Base-by-base conservation (phyloP, 768 basidiomycete species). In the Boletus pseudo-olivaceus region DNA sequence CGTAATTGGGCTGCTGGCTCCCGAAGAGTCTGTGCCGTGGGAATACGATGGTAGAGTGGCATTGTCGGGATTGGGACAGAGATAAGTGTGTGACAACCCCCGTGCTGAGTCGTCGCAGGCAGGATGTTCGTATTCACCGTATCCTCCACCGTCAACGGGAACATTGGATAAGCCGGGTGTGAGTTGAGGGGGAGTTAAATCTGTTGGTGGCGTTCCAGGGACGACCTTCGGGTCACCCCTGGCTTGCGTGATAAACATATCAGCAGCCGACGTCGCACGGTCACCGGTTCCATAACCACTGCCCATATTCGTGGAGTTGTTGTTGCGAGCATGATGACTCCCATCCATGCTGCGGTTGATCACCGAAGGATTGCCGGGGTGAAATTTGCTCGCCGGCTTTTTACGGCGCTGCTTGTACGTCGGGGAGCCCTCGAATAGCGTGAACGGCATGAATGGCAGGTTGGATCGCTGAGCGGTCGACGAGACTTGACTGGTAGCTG, bases 341-440 rank as follows among this genome's bases (percentile, higher is more conserved):
- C 65, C 71, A 43, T 62, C 59, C 9, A 55, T 57, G 62, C 59
- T 67, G 51, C 58, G 64, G 51, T 44, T 62, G 63, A 71, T 59
- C 3, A 62, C 68, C 41, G 69, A 59, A 47, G 66, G 64, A 35
- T 63, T 68, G 40, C 58, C 59, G 52, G 62, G 49, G 43, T 60
- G 61, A 51, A 62, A 57, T 56, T 66, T 68, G 20, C 80, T 82
- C 32, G 73, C 68, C 33, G 78, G 77, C 68, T 89, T 91, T 76
- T 91, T 91, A 59, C 88, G 81, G 27, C 94, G 80, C 64, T 90
- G 87, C 73, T 97, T 97, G 77, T 97, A 97, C 4, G 83, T 82
- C 5, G 92, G 87, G 56, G 83, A 87, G 14, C 93, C 93, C 67
- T 90, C 88, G 49, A 92, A 87, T 43, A 92, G 73, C n/a, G 87